Evolutionary conservation across 73 alveolate species (phyloP).

Genomic region (Paramecium sexaurelia): DNA sequence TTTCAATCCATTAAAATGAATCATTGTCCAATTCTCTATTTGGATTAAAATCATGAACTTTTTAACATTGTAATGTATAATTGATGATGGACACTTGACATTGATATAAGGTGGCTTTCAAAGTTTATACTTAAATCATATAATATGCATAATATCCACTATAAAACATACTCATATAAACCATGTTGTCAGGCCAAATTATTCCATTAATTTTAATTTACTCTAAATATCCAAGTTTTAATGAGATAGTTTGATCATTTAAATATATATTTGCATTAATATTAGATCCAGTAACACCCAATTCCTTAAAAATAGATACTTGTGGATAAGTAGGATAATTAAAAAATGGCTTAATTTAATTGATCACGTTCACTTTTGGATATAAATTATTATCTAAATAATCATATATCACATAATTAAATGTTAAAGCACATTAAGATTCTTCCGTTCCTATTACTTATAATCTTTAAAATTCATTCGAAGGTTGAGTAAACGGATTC

Average conservation of each 20-base stretch:
- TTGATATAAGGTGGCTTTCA: background rate
- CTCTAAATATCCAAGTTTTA: background rate
- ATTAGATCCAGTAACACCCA: background rate
- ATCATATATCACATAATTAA: background rate
- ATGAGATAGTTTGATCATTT: background rate
- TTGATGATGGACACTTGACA: background rate
- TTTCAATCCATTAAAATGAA: background rate
- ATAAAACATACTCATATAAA: background rate
- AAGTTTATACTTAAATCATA: background rate
- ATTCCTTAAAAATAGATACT: background rate
- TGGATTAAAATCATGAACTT: background rate
- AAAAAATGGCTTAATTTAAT: background rate
- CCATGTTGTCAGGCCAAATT: background rate
- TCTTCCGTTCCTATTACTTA: background rate
- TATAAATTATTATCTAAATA: background rate
- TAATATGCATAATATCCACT: background rate
- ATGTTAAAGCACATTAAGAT: background rate
- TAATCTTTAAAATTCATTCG: background rate
- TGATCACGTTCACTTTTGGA: background rate
- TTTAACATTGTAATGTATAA: background rate
- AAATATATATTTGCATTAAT: background rate
- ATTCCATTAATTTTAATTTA: background rate
- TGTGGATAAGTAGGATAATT: constrained; percentile 10
- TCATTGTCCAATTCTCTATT: background rate
- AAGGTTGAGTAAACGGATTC: background rate